These are phyloP conservation scores for Penicillium fimorum DNA, from an alignment of 495 filamentous ascomycete species.

Conservation along the genomic window DNA sequence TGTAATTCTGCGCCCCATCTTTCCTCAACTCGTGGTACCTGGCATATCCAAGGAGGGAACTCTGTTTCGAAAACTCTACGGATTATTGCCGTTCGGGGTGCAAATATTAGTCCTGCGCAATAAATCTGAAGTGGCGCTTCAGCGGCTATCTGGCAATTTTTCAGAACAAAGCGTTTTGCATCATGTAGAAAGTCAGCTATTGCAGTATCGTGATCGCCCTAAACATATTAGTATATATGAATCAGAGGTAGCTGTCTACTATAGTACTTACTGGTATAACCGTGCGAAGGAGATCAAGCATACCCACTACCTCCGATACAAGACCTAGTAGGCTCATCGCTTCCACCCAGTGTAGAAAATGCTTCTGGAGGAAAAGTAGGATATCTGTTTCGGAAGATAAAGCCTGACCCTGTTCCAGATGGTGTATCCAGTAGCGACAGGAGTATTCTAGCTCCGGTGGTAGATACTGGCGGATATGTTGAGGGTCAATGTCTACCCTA, in stretches of 20 bases:
- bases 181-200: slow-evolving; percentile 20
- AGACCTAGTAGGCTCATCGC: slow-evolving; percentile 38
- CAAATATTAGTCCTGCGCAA: slow-evolving; percentile 35
- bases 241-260: not conserved
- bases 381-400: slow-evolving; percentile 26
- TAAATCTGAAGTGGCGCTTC: slow-evolving; percentile 28
- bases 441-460: slow-evolving; percentile 34
- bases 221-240: slow-evolving; percentile 9
- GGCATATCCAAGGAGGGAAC: slow-evolving; percentile 18
- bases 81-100: slow-evolving; percentile 31
- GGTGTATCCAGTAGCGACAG: slow-evolving; percentile 31
- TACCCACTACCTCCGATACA: slow-evolving; percentile 24
- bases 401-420: slow-evolving; percentile 23
- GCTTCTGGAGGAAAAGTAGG: slow-evolving; percentile 34
- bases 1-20: slow-evolving; percentile 20
- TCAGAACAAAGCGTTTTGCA: slow-evolving; percentile 36
- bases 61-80: slow-evolving; percentile 18
- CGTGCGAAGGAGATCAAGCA: not conserved
- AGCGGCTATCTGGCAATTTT: slow-evolving; percentile 33
- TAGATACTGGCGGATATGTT: slow-evolving; percentile 21
- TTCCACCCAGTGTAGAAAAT: slow-evolving; percentile 49
- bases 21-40: slow-evolving; percentile 19
- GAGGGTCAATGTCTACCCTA: slow-evolving; percentile 20
- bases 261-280: slow-evolving; percentile 3
- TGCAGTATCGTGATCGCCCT: slow-evolving; percentile 17